Conservation (phyloP, 768 basidiomycete genomes). For the Xerocomus potaroensis region DNA sequence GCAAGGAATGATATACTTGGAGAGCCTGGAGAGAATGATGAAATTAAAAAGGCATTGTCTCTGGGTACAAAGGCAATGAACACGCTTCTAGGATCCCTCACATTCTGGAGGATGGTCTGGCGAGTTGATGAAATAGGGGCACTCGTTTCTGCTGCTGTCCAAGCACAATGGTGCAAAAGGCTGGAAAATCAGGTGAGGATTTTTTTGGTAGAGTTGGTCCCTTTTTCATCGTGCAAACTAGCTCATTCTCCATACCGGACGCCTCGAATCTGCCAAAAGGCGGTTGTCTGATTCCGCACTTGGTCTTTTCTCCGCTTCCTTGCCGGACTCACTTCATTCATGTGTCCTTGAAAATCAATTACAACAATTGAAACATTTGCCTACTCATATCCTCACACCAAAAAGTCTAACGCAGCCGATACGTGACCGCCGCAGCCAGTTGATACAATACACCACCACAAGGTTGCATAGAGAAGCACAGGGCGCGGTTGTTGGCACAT, state of each 20-base stretch:
- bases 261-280: slow-evolving; percentile 46
- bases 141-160: slow-evolving; percentile 30
- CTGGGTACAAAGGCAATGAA: slow-evolving; percentile 28
- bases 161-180: slow-evolving; percentile 37
- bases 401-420: slow-evolving; percentile 49
- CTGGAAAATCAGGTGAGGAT: slow-evolving; percentile 48
- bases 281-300: slow-evolving; percentile 40
- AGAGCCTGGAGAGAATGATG: slow-evolving; percentile 15
- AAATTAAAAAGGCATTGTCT: slow-evolving; percentile 27
- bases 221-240: slow-evolving; percentile 22
- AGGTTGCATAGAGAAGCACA: slow-evolving; percentile 65
- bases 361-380: slow-evolving; percentile 47
- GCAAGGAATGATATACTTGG: slow-evolving; percentile 39
- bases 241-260: slow-evolving; percentile 65
- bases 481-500: slow-evolving; percentile 46
- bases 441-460: slow-evolving; percentile 51
- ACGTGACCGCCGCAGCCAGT: slow-evolving; percentile 45
- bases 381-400: slow-evolving; percentile 42
- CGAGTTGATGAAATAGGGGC: slow-evolving; percentile 38
- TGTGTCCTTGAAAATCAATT: slow-evolving; percentile 57
- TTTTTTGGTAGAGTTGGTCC: not conserved
- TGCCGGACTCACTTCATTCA: slow-evolving; percentile 37
- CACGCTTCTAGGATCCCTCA: slow-evolving; percentile 29
- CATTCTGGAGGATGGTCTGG: slow-evolving; percentile 39
- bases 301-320: slow-evolving; percentile 35